Evolutionary conservation across 192 early-diverging fungal species (phyloP).

Genomic region (Dissophora ornata): DNA sequence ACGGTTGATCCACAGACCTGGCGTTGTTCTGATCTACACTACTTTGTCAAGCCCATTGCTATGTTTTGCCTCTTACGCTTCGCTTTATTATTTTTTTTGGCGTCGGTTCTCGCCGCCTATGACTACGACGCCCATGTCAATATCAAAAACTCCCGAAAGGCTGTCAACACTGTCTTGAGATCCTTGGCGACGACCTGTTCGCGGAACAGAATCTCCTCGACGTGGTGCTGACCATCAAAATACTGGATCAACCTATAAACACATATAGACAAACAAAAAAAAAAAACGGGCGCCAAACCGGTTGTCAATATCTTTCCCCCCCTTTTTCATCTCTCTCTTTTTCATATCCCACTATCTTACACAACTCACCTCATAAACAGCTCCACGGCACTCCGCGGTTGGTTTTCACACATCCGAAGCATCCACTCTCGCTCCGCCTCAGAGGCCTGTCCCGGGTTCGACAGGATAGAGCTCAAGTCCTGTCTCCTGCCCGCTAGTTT

Average conservation of each 20-base stretch:
- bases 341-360: background rate
- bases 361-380: slow-evolving; percentile 68
- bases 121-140: slow-evolving; percentile 38
- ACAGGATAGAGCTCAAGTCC: slow-evolving; percentile 52
- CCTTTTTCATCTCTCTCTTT: background rate
- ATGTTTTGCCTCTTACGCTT: no score
- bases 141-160: slow-evolving; percentile 45
- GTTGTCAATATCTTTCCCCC: background rate
- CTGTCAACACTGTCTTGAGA: slow-evolving; percentile 45
- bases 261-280: no score
- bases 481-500: slow-evolving; percentile 35
- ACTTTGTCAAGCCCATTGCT: no score
- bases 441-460: slow-evolving; percentile 59
- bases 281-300: background rate
- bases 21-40: no score
- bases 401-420: slow-evolving; percentile 59
- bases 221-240: slow-evolving; percentile 79
- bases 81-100: no score
- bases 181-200: slow-evolving; percentile 52
- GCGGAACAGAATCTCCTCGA: slow-evolving; percentile 78
- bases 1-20: no score
- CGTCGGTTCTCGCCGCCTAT: no score
- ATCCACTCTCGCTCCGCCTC: slow-evolving; percentile 65
- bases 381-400: slow-evolving; percentile 63
- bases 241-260: slow-evolving; percentile 79